phyloP scores from a whole-genome alignment of 192 early-diverging fungal species.

The Gamsiella multidivaricata region DNA sequence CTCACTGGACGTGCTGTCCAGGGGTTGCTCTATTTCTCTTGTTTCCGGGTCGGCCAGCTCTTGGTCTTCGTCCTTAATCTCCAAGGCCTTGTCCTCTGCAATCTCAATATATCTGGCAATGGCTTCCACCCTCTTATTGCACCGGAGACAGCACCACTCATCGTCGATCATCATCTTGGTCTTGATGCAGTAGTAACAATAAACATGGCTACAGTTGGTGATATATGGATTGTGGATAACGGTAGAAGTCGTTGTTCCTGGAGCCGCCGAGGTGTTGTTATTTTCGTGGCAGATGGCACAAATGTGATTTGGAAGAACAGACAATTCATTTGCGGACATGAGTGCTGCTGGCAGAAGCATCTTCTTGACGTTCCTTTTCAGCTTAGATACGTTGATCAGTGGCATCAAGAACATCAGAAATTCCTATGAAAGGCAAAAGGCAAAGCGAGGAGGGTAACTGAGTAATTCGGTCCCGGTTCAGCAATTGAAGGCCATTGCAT shows the following conservation, averaged over 20 bases:
- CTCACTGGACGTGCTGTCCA: neutral
- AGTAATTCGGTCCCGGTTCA: too few relatives aligned
- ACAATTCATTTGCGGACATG: constrained; percentile 53
- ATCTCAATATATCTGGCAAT: constrained; percentile 62
- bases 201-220: constrained; percentile 86
- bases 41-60: neutral
- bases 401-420: constrained; percentile 89
- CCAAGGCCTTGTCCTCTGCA: constrained; percentile 56
- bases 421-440: constrained; percentile 73
- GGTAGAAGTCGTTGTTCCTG: constrained; percentile 52
- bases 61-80: constrained; percentile 34
- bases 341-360: constrained; percentile 61
- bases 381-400: constrained; percentile 75
- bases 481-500: neutral
- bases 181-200: constrained; percentile 93
- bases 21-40: neutral
- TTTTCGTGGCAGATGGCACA: constrained; percentile 85
- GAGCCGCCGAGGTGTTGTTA: constrained; percentile 35
- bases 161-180: constrained; percentile 79
- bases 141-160: constrained; percentile 82
- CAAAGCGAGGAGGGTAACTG: too few relatives aligned
- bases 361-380: constrained; percentile 59
- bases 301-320: constrained; percentile 69
- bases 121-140: constrained; percentile 71
- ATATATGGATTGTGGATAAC: constrained; percentile 74